These are phyloP conservation scores for Nigrospora osmanthi DNA, from an alignment of 2,329 filamentous ascomycete genomes.

Conservation along the genomic window DNA sequence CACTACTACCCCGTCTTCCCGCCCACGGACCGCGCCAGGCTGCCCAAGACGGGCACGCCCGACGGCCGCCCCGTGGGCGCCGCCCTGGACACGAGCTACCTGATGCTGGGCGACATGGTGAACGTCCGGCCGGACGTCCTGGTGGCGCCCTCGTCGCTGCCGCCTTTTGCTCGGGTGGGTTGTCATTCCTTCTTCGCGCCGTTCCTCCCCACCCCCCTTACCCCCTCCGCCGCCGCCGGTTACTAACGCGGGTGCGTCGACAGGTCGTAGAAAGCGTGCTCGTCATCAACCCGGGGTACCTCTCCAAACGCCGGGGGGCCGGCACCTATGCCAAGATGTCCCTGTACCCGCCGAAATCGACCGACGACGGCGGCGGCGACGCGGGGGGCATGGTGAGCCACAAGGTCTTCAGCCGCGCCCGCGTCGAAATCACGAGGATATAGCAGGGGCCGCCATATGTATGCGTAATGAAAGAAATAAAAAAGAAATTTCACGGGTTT, in stretches of 20 bases:
- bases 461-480: constrained; percentile 1
- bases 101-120: constrained; percentile 87
- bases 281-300: constrained; percentile 80
- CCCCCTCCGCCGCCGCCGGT: too few species aligned
- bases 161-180: constrained; percentile 79
- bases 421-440: constrained; percentile 83
- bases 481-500: too few species aligned
- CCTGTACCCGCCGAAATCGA: constrained; percentile 57
- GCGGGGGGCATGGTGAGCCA: constrained; percentile 57
- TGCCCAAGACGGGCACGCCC: constrained; percentile 57
- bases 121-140: constrained; percentile 79
- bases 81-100: constrained; percentile 73
- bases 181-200: not conserved
- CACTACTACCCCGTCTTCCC: constrained; percentile 90
- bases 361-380: constrained; percentile 50
- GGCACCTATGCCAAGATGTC: constrained; percentile 82
- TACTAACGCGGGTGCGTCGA: too few species aligned
- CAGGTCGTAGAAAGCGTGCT: constrained; percentile 88
- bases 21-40: constrained; percentile 58
- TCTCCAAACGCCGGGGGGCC: constrained; percentile 76
- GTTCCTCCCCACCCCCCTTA: too few species aligned
- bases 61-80: constrained; percentile 61
- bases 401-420: constrained; percentile 70
- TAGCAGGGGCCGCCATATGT: constrained; percentile 24
- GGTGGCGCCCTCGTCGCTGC: constrained; percentile 72